Base-by-base conservation (phyloP, 352 stramenopile genomes). In the Phytophthora multivora region DNA sequence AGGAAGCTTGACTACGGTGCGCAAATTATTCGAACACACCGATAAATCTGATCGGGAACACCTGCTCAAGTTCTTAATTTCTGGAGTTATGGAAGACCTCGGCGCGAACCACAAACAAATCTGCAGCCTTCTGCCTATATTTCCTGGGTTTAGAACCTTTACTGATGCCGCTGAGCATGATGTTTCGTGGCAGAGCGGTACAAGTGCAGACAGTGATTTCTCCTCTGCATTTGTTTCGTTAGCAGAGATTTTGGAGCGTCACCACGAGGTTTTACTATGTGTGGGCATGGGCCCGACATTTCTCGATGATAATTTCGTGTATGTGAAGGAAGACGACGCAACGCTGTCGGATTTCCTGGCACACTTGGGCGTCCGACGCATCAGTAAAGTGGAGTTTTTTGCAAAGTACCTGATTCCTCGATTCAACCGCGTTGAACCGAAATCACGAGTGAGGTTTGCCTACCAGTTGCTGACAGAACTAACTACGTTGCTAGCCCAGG, bases 321-420 rank as follows among this genome's bases (percentile, higher is more conserved):
- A 55, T 58, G 77, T 85, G 31, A 71, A 69, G 45, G 80, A 82
- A 68, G 50, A 64, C 7, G 77, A 89, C 21, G 51, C 47, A 39
- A 30, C 35, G 18, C 53, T 72, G 15, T 59, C 52, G 36, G 63
- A 67, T 9, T 77, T 82, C 25, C 21, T 84, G 25, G 36, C 21
- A n/a, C 35, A 45, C 18, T 39, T 90, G 19, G 70, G 74, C 43
- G 71, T 80, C 31, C 33, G 49, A 18, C 62, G 39, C 13, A 66
- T 87, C 16, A 73, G 73, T 5, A 87, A 77, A 42, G 62, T 79
- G 15, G 73, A 81, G 28, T 87, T 83, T 62, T 83, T 87, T 35
- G 51, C 69, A 1, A 67, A 75, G 28, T 52, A 80, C 18, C 47
- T 90, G 16, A 80, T 90, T 60, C 76, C 80, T 47, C 66, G 80